Conservation (phyloP, 306 rosid species). For the Cicer pinnatifidum region DNA sequence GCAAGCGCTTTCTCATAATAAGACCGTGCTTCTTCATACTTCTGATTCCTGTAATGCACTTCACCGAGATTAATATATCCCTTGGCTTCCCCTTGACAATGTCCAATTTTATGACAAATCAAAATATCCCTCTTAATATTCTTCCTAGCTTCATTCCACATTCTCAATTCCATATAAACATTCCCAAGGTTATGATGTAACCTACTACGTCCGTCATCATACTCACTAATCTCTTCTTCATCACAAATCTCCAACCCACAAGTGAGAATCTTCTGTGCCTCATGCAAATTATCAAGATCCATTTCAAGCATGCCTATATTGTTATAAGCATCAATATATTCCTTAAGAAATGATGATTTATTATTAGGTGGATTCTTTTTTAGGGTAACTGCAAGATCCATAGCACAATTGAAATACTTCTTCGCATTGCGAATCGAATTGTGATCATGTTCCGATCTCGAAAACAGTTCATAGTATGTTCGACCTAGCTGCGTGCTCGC, state of each 20-base stretch:
- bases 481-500: conserved; percentile 94
- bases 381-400: conserved; percentile 69
- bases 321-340: conserved; percentile 84
- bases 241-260: conserved; percentile 71
- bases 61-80: conserved; percentile 86
- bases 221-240: conserved; percentile 76
- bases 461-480: conserved; percentile 69
- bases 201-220: conserved; percentile 77
- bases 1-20: conserved; percentile 66
- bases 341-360: conserved; percentile 61
- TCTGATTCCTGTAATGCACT: conserved; percentile 72
- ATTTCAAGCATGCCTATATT: conserved; percentile 88
- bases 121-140: conserved; percentile 69
- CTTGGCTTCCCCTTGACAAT: conserved; percentile 88
- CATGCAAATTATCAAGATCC: conserved; percentile 78
- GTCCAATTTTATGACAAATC: conserved; percentile 78
- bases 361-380: conserved; percentile 64
- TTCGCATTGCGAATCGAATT: conserved; percentile 66
- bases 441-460: conserved; percentile 66
- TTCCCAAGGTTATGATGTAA: conserved; percentile 91
- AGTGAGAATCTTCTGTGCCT: conserved; percentile 60
- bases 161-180: conserved; percentile 74
- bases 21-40: conserved; percentile 65
- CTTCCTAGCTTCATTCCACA: conserved; percentile 69
- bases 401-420: conserved; percentile 73